Evolutionary conservation across 1,284 basidiomycete genomes (phyloP), one percentile per base, ranked within the genome.

Genomic region (Cryptococcus sp.): DNA sequence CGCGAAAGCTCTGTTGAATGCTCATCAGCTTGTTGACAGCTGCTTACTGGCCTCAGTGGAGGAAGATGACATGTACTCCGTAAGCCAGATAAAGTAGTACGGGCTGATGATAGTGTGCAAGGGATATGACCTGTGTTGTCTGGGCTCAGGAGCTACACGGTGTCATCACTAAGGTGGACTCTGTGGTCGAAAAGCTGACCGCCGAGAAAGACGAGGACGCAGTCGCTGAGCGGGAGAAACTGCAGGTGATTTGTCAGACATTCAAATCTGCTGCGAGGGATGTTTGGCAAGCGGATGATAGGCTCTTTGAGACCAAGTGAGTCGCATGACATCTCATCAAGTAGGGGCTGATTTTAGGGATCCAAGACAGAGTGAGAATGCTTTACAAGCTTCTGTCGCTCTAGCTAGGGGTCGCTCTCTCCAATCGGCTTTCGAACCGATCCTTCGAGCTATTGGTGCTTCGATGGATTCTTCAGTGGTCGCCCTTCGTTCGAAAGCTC

Each of bases 401-500:
- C 81, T 94, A 46, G 86, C 87, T 16, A 82, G 83, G 0, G 81
- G 85, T 21, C 86, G 89, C 54, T 80, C 80, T 40, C 76, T 94
- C 45, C 82, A 82, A 53, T 84, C 81, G 51, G 87, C 86, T 1
- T 91, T 92, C 68, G 82, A 86, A 37, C 83, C 86, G 0, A 87
- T 94, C 46, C 74, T 96, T 4, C 84, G 82, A 28, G 83, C 85
- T 16, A 83, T 93, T 19, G 69, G 94, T 21, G 74, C 79, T 49
- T 83, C 88, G 2, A 80, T 93, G 56, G 88, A 91, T 64, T 85
- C 87, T 0, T 81, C 86, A 2, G 82, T 85, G 2, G 90, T 94
- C 22, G 88, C 86, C 61, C 85, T 92, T 78, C 82, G 91, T 32
- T 91, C 90, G 1, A 96, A 96, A 68, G 92, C 91, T 0, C 77